Evolutionary conservation across 306 rosid genomes (phyloP).

Genomic region (Leucaena leucocephala): DNA sequence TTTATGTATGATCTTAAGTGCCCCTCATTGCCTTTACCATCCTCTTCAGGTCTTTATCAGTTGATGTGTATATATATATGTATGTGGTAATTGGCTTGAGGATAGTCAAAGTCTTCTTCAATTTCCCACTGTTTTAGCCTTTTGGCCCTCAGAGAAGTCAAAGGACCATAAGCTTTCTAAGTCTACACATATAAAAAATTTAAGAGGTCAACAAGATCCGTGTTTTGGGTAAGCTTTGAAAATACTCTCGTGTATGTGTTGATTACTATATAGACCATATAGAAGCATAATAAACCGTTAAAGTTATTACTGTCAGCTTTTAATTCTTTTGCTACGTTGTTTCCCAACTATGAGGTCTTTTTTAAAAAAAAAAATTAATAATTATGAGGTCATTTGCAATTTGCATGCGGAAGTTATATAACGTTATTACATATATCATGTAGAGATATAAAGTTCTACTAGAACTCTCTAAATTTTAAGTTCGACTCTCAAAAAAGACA

Average conservation of each 20-base stretch:
- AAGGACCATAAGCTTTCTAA: neutral
- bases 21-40: neutral
- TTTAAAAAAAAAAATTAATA: no score
- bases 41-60: slow-evolving; percentile 13
- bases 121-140: neutral
- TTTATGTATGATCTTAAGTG: slow-evolving; percentile 29
- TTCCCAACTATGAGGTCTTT: neutral
- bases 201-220: neutral
- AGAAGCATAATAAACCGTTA: neutral
- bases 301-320: neutral
- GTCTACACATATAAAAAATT: neutral
- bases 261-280: neutral
- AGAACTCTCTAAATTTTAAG: no score
- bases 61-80: neutral
- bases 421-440: no score
- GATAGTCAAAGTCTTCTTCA: neutral
- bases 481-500: no score
- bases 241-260: neutral
- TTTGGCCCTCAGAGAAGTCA: neutral
- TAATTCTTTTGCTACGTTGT: neutral
- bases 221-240: neutral
- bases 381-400: neutral
- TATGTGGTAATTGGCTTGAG: slow-evolving; percentile 9
- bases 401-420: no score
- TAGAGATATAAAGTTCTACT: no score